Base-by-base conservation (phyloP, 2,329 filamentous ascomycete genomes). In the Calycina herbarum region DNA sequence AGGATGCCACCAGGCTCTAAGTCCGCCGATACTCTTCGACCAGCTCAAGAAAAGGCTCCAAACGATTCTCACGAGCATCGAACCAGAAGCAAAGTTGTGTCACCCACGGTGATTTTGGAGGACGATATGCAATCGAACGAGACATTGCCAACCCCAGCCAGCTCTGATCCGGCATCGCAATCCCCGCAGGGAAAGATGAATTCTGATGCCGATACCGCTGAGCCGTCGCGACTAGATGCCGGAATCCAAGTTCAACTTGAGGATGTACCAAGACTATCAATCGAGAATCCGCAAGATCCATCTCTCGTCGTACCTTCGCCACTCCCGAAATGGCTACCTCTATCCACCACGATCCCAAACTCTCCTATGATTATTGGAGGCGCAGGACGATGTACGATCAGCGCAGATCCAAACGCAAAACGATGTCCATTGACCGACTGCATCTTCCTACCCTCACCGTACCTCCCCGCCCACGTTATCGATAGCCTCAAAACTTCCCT, bases 371-470 rank as follows among this genome's bases (percentile, higher is more conserved):
- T 66, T 1, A 64, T 54, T 13, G 48, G 57, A 8, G 67, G 69
- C 20, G 67, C 57, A 17, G 67, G 72, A 0, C 63, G 20, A 56
- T 74, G 72, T 31, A 33, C 17, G 10, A 40, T 70, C 6, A 35
- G 59, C 5, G 17, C 48, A 62, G 31, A 15, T 8, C 13, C 17
- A 0, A 13, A 4, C n/a, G 2, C 20, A 54, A 27, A 11, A 20
- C 20, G 5, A 5, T 75, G 72, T 59, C 66, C 60, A 3, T 62
- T 64, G 8, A 15, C 29, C 8, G 63, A 66, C n/a, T 69, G 65
- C 40, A 66, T 75, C 10, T 72, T 76, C 60, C 54, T 75, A 20
- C 66, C 76, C 10, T 64, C 70, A 20, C 73, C 75, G 2, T 71
- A 62, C 65, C 66, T 76, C 11, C 54, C 70, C 11, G 17, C 58